phyloP scores from a whole-genome alignment of 805 yeast genomes.

The Sugiyamaella lignohabitans region DNA sequence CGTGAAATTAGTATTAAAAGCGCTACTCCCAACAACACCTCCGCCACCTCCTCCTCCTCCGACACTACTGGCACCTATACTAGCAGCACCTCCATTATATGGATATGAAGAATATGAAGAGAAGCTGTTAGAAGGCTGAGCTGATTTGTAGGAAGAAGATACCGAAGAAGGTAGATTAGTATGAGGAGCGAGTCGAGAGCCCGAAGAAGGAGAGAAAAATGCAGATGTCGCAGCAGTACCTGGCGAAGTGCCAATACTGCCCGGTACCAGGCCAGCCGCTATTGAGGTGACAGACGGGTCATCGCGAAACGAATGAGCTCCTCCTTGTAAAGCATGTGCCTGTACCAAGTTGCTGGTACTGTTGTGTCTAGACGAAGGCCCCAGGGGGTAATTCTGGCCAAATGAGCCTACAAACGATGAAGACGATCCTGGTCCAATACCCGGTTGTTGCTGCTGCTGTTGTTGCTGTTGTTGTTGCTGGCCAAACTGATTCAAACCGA shows the following conservation, averaged over 20 bases:
- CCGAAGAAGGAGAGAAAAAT: conserved; percentile 25
- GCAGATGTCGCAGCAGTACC: conserved; percentile 20
- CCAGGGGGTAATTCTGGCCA: conserved; percentile 2
- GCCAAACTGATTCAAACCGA: background rate
- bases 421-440: too few relatives aligned
- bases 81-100: conserved; percentile 1
- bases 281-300: conserved; percentile 9
- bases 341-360: background rate
- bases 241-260: too few relatives aligned
- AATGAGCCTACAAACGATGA: background rate
- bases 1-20: background rate
- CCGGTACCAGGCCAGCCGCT: too few relatives aligned
- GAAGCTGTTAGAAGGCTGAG: conserved; percentile 16
- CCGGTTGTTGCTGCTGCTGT: conserved; percentile 5
- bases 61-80: background rate
- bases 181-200: conserved; percentile 24
- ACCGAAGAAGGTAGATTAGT: conserved; percentile 28
- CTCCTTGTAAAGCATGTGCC: too few relatives aligned
- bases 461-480: conserved; percentile 17
- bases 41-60: background rate
- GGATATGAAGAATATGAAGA: conserved; percentile 10
- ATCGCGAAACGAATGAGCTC: too few relatives aligned
- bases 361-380: background rate
- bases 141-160: conserved; percentile 24
- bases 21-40: background rate